phyloP scores from a whole-genome alignment of 768 basidiomycete genomes.

The Pisolithus marmoratus region DNA sequence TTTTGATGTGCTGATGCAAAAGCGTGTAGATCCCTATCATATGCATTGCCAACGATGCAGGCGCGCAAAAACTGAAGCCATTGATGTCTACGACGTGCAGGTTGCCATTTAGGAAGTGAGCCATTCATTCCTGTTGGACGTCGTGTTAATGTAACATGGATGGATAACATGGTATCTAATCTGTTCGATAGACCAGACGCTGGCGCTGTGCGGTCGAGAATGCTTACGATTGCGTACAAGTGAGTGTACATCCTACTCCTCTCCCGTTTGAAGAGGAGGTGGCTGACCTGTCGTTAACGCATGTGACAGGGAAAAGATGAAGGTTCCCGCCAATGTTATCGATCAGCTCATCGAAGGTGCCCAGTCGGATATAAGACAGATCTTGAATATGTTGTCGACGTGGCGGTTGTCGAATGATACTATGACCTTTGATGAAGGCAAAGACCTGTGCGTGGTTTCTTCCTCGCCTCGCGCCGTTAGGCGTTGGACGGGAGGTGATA shows the following conservation, averaged over 20 bases:
- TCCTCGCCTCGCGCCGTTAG: not conserved
- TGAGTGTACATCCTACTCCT: conserved; percentile 30
- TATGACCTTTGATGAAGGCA: conserved; percentile 91
- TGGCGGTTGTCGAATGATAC: conserved; percentile 80
- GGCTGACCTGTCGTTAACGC: not conserved
- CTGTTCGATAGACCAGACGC: conserved; percentile 60
- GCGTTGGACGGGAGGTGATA: not conserved
- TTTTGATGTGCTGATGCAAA: not conserved
- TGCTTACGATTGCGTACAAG: conserved; percentile 88
- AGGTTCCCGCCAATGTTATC: conserved; percentile 83
- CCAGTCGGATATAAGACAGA: conserved; percentile 95
- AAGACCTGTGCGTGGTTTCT: conserved; percentile 62
- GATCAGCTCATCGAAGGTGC: conserved; percentile 87
- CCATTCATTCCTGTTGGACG: no score
- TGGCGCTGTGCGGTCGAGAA: conserved; percentile 71
- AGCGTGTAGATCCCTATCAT: conserved; percentile 81
- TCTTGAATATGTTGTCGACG: conserved; percentile 96
- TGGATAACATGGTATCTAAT: not conserved
- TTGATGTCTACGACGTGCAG: conserved; percentile 64
- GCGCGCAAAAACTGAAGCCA: conserved; percentile 89
- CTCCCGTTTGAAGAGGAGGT: not conserved
- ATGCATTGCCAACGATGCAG: conserved; percentile 91
- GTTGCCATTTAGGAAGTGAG: conserved; percentile 74
- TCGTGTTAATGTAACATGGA: no score
- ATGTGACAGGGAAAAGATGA: conserved; percentile 78